phyloP scores from a whole-genome alignment of 208 protist species.

The Trypanosoma vivax region DNA sequence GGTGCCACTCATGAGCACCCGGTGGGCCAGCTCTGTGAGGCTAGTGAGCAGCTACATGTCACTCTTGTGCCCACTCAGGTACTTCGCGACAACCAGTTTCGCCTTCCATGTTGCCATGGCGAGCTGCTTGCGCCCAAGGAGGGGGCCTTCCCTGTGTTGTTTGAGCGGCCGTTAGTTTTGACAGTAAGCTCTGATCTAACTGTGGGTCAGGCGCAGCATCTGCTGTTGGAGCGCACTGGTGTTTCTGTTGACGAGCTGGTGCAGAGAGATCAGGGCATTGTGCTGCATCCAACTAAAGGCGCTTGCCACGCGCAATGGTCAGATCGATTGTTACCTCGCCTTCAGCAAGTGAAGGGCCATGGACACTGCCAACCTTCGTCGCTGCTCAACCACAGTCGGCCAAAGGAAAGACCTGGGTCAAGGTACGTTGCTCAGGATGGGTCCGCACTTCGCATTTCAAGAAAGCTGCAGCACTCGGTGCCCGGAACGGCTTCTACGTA shows the following conservation, averaged over 20 bases:
- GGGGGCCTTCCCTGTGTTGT: slow-evolving; percentile 15
- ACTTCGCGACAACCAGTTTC: slow-evolving; percentile 32
- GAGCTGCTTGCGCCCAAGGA: slow-evolving; percentile 15
- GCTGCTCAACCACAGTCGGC: slow-evolving; percentile 54
- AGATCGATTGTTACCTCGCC: slow-evolving; percentile 37
- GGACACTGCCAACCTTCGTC: slow-evolving; percentile 28
- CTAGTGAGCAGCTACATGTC: slow-evolving; percentile 9
- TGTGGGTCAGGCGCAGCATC: slow-evolving; percentile 32
- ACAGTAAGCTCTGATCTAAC: slow-evolving; percentile 36
- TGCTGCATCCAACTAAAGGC: slow-evolving; percentile 46
- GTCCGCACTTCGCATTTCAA: slow-evolving; percentile 18
- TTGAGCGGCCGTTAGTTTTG: slow-evolving; percentile 61
- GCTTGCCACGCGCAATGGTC: slow-evolving; percentile 46
- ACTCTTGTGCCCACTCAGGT: slow-evolving; percentile 35
- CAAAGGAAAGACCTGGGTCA: slow-evolving; percentile 59
- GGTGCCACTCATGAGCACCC: background rate
- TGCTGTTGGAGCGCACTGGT: slow-evolving; percentile 29
- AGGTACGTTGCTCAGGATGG: slow-evolving; percentile 57
- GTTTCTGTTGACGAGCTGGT: slow-evolving; percentile 32
- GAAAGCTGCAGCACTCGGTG: no score
- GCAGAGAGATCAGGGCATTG: slow-evolving; percentile 18
- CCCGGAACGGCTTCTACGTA: no score
- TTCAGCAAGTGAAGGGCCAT: slow-evolving; percentile 37
- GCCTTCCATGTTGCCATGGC: slow-evolving; percentile 62
- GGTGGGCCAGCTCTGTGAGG: background rate